phyloP scores from a whole-genome alignment of 1,284 basidiomycete genomes.

The Cystobasidium sp. region DNA sequence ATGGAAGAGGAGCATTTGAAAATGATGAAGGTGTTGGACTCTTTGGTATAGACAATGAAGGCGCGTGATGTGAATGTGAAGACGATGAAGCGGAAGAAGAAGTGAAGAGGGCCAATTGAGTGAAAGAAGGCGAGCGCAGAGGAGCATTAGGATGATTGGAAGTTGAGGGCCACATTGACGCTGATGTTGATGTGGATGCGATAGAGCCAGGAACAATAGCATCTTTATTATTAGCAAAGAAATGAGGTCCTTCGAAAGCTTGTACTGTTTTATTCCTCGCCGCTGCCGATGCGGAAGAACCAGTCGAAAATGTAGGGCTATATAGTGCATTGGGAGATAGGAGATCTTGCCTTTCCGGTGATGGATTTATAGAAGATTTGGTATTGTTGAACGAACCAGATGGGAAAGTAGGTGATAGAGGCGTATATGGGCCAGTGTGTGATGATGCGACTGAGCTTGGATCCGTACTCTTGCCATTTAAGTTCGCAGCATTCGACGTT shows the following conservation, averaged over 20 bases:
- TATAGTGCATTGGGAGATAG: slow-evolving; percentile 22
- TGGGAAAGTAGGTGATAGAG: slow-evolving; percentile 14
- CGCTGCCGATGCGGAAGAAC: neutral
- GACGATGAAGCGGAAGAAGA: slow-evolving; percentile 15
- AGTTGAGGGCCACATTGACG: neutral
- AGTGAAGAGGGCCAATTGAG: slow-evolving; percentile 6
- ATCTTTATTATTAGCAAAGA: slow-evolving; percentile 48
- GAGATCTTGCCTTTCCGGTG: neutral
- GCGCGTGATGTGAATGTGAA: neutral
- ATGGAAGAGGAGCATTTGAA: neutral
- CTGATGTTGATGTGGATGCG: slow-evolving; percentile 11
- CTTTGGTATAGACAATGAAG: neutral
- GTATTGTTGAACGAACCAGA: neutral
- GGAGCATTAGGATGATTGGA: neutral
- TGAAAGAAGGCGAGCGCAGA: slow-evolving; percentile 15
- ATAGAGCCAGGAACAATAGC: slow-evolving; percentile 41
- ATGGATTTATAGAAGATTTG: neutral
- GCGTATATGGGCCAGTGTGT: slow-evolving; percentile 13
- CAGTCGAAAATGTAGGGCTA: slow-evolving; percentile 34
- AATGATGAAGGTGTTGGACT: neutral
- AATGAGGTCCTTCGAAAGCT: slow-evolving; percentile 47
- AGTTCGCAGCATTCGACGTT: neutral
- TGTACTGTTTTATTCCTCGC: neutral
- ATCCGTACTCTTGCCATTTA: neutral
- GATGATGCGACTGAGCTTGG: slow-evolving; percentile 22